A percentile compares a stretch with the other conserved stretches of the same genome.
These are phyloP conservation scores for Xylaria sp. DNA, from an alignment of 2,329 filamentous ascomycete species.

Conservation along the genomic window DNA sequence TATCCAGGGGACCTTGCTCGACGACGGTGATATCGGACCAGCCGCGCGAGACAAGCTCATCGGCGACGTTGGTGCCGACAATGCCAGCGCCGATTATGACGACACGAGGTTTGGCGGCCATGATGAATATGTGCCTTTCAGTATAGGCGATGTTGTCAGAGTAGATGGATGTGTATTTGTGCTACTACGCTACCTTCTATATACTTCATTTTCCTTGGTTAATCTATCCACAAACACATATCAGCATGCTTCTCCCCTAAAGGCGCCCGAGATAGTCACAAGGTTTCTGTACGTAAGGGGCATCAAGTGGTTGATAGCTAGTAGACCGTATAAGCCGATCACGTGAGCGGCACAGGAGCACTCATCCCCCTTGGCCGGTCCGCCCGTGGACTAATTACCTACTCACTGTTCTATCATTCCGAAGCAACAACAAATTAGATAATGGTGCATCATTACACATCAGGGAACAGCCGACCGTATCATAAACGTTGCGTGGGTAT, in stretches of 20 bases:
- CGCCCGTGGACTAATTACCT: not conserved
- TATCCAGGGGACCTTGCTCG: conserved; percentile 37
- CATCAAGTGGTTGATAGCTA: conserved; percentile 18
- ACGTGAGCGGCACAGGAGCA: conserved; percentile 34
- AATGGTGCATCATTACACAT: conserved; percentile 2
- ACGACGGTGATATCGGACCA: conserved; percentile 39
- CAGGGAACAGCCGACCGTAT: not conserved
- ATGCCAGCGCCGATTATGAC: conserved; percentile 40
- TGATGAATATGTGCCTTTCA: conserved; percentile 29
- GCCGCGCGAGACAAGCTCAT: conserved; percentile 39
- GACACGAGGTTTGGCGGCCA: conserved; percentile 35
- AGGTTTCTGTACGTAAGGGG: not conserved
- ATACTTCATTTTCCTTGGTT: conserved; percentile 24
- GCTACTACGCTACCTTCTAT: conserved; percentile 30
- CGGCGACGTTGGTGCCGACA: conserved; percentile 39
- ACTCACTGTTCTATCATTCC: conserved; percentile 10
- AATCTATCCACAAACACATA: conserved; percentile 10
- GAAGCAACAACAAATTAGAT: conserved; percentile 7
- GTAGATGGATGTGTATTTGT: conserved; percentile 12
- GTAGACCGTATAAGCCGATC: conserved; percentile 29
- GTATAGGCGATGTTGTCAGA: conserved; percentile 7
- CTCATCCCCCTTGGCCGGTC: not conserved
- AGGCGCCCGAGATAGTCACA: conserved; percentile 17
- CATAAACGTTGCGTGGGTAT: not conserved
- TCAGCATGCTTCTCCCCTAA: conserved; percentile 11